These are phyloP conservation scores for Balansia obtecta DNA, from an alignment of 2,329 filamentous ascomycete genomes.

Conservation along the genomic window DNA sequence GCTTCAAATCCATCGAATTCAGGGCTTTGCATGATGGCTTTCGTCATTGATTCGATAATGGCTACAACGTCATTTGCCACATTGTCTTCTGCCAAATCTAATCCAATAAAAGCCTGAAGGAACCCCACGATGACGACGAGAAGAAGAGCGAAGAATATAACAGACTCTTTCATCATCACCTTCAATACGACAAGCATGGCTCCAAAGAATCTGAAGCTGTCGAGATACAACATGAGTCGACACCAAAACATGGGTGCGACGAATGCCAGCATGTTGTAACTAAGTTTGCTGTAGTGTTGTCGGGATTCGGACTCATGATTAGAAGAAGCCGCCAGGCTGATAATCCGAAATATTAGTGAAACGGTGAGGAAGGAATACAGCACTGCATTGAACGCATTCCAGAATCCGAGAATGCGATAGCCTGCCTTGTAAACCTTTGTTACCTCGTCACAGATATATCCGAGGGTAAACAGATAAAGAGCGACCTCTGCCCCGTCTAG, in stretches of 20 bases:
- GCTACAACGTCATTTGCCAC: slow-evolving; percentile 56
- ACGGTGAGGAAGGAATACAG: slow-evolving; percentile 69
- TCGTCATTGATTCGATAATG: slow-evolving; percentile 72
- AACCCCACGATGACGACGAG: slow-evolving; percentile 76
- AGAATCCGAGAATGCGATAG: slow-evolving; percentile 82
- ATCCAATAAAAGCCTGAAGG: slow-evolving; percentile 84
- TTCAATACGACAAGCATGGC: slow-evolving; percentile 97
- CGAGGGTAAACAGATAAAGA: slow-evolving; percentile 82
- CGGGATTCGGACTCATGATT: slow-evolving; percentile 33
- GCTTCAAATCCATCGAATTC: slow-evolving; percentile 82
- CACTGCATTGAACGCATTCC: slow-evolving; percentile 86
- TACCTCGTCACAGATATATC: slow-evolving; percentile 79
- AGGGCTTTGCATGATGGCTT: slow-evolving; percentile 81
- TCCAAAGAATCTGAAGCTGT: slow-evolving; percentile 90
- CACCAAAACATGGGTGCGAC: slow-evolving; percentile 95
- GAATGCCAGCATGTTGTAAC: slow-evolving; percentile 91
- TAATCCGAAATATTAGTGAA: slow-evolving; percentile 66
- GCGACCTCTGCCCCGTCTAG: slow-evolving; percentile 73
- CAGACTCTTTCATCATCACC: slow-evolving; percentile 84
- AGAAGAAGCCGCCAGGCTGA: slow-evolving; percentile 55
- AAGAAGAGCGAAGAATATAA: slow-evolving; percentile 93
- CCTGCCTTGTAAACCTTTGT: slow-evolving; percentile 92
- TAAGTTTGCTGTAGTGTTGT: slow-evolving; percentile 59
- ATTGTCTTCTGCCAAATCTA: slow-evolving; percentile 71
- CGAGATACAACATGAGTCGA: slow-evolving; percentile 80